Evolutionary conservation across 2,329 filamentous ascomycete genomes (phyloP).

Genomic region (Nemania bipapillata): DNA sequence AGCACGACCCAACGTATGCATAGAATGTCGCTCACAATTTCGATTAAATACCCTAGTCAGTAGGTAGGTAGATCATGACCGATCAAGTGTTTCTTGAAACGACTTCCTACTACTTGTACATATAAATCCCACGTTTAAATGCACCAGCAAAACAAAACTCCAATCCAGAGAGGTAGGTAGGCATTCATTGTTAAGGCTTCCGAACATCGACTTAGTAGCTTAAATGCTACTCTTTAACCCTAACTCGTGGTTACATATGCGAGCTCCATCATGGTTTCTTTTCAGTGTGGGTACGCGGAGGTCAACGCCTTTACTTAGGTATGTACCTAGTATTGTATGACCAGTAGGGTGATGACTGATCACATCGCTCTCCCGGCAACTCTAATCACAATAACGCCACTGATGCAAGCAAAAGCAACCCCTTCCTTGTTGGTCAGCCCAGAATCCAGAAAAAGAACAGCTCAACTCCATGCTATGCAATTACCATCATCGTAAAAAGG

Average conservation of each 20-base stretch:
- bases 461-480: conserved; percentile 40
- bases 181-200: background rate
- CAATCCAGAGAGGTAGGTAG: background rate
- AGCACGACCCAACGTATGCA: background rate
- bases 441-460: conserved; percentile 3
- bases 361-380: conserved; percentile 22
- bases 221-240: background rate
- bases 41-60: conserved; percentile 1
- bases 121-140: background rate
- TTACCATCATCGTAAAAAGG: conserved; percentile 23
- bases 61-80: background rate
- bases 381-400: conserved; percentile 34
- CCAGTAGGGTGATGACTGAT: conserved; percentile 6
- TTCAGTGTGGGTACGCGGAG: conserved; percentile 8
- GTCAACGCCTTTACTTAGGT: background rate
- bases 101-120: background rate
- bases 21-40: conserved; percentile 3
- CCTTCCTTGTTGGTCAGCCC: conserved; percentile 5
- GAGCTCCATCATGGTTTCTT: conserved; percentile 12
- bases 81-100: conserved; percentile 9
- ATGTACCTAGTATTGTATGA: conserved; percentile 4
- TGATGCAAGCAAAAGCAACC: conserved; percentile 20
- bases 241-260: background rate
- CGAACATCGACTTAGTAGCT: conserved; percentile 13
- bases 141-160: background rate